Conservation (phyloP, 2,329 filamentous ascomycete species). For the Sarocladium brachiariae region DNA sequence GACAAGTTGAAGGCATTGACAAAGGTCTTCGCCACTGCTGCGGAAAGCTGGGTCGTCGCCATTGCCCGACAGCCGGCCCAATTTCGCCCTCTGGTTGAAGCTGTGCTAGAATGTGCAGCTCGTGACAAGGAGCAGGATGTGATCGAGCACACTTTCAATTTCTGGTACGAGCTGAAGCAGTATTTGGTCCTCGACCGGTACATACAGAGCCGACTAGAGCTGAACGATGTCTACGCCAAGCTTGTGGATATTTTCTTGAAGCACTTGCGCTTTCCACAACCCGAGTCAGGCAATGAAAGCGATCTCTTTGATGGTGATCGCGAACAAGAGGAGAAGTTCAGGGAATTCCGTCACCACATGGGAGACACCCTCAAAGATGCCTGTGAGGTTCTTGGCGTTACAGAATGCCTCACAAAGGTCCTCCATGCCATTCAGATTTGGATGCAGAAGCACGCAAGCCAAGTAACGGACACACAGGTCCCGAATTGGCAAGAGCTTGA, state of each 20-base stretch:
- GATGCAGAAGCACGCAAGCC: conserved; percentile 74
- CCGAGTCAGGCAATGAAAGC: conserved; percentile 64
- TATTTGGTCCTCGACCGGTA: conserved; percentile 90
- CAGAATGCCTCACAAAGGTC: conserved; percentile 84
- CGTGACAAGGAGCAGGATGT: conserved; percentile 85
- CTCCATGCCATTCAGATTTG: conserved; percentile 80
- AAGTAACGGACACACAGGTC: conserved; percentile 66
- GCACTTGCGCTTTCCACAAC: conserved; percentile 79
- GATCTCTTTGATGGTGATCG: conserved; percentile 95
- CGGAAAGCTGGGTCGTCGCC: conserved; percentile 87
- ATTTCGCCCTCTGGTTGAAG: conserved; percentile 81
- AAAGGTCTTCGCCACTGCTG: conserved; percentile 85
- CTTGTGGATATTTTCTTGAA: conserved; percentile 89
- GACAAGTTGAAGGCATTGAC: conserved; percentile 86
- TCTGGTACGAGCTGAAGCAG: conserved; percentile 98
- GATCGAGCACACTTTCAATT: conserved; percentile 88
- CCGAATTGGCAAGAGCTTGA: conserved; percentile 96
- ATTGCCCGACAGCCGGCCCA: conserved; percentile 77
- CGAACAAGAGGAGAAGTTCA: conserved; percentile 93
- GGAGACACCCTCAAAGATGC: conserved; percentile 96
- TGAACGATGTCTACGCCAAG: conserved; percentile 77
- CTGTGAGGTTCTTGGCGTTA: conserved; percentile 91
- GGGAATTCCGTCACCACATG: conserved; percentile 94
- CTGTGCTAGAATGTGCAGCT: conserved; percentile 84
- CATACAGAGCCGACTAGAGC: conserved; percentile 68